Evolutionary conservation across 495 filamentous ascomycete genomes (phyloP).

Genomic region (Symbiotaphrina buchneri): DNA sequence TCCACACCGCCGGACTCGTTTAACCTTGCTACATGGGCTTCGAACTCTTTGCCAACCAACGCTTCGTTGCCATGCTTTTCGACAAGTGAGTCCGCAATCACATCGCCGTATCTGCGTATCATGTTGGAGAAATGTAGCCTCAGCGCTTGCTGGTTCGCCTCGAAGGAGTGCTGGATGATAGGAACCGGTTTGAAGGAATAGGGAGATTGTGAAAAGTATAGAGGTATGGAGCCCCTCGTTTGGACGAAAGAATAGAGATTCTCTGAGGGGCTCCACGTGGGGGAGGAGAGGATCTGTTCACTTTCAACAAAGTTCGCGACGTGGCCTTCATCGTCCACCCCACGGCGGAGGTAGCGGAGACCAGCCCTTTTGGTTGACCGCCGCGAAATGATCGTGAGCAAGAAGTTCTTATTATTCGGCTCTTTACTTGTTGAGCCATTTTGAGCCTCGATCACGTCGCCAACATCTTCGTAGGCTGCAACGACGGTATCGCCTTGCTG

Average conservation of each 20-base stretch:
- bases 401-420: conserved; percentile 18
- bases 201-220: conserved; percentile 84
- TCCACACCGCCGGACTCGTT: conserved; percentile 36
- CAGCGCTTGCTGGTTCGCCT: conserved; percentile 58
- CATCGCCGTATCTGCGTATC: conserved; percentile 38
- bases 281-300: conserved; percentile 65
- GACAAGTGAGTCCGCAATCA: conserved; percentile 67
- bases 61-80: conserved; percentile 68
- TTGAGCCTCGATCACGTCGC: conserved; percentile 3
- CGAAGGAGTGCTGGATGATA: conserved; percentile 49
- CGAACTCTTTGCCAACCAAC: conserved; percentile 54
- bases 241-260: conserved; percentile 70
- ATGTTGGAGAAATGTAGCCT: conserved; percentile 53
- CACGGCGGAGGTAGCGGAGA: conserved; percentile 75
- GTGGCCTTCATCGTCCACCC: conserved; percentile 69
- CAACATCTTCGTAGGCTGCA: conserved; percentile 3
- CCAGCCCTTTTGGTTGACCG: conserved; percentile 68
- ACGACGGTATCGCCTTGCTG: neutral
- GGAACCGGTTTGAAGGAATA: conserved; percentile 83
- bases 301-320: conserved; percentile 86
- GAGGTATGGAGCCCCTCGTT: conserved; percentile 64
- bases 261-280: conserved; percentile 31
- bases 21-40: conserved; percentile 33
- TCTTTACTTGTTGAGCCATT: neutral
- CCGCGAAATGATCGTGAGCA: conserved; percentile 73